phyloP scores from a whole-genome alignment of 805 yeast species.

The Yarrowia deformans region DNA sequence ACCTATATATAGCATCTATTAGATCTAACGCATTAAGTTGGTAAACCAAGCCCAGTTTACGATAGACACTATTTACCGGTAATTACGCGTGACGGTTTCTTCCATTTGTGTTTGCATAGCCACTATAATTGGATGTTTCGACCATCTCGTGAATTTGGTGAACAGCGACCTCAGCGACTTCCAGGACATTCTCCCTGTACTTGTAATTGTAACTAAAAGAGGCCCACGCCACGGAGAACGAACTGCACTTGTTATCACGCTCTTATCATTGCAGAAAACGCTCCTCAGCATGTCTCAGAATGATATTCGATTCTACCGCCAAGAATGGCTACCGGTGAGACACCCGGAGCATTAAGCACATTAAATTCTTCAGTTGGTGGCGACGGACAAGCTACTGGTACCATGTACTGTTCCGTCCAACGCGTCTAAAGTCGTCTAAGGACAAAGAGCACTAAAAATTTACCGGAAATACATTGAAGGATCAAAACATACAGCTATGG shows the following conservation, averaged over 20 bases:
- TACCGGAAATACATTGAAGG: not conserved
- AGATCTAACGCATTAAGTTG: not conserved
- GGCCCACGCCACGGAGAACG: no score
- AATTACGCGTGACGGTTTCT: not conserved
- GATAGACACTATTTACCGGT: not conserved
- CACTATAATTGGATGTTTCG: not conserved
- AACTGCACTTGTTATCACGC: not conserved
- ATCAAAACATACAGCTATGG: not conserved
- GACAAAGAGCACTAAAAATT: not conserved
- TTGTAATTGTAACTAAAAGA: no score
- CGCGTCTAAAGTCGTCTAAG: no score
- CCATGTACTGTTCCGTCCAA: not conserved
- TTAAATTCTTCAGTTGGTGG: slow-evolving; percentile 5
- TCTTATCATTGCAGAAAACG: not conserved
- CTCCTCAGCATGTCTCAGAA: not conserved
- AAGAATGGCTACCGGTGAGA: not conserved
- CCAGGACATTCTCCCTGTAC: not conserved
- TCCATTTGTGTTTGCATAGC: not conserved
- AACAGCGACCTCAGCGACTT: not conserved
- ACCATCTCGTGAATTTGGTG: not conserved
- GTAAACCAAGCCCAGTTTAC: not conserved
- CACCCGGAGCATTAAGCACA: not conserved
- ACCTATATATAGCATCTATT: not conserved
- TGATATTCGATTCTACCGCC: not conserved
- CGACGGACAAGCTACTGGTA: slow-evolving; percentile 9